Evolutionary conservation across 208 protist genomes (phyloP).

Genomic region (Vickermania ingenoplastis): DNA sequence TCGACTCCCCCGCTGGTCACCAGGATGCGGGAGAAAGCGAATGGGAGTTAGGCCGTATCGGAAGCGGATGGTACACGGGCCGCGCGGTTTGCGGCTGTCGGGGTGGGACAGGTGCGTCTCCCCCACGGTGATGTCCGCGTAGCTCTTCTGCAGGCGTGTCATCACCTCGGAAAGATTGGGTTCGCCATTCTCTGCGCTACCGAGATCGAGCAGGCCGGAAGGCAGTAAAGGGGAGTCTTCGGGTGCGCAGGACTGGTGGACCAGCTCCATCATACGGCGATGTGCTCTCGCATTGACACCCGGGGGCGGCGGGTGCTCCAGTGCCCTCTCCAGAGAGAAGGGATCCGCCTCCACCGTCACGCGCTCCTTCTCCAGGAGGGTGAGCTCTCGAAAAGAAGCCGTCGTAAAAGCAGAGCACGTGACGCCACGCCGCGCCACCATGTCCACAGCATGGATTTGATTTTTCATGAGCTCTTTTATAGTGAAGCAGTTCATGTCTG

Average conservation of each 20-base stretch:
- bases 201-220: slow-evolving; percentile 8
- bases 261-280: slow-evolving; percentile 75
- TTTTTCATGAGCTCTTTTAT: slow-evolving; percentile 70
- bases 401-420: slow-evolving; percentile 90
- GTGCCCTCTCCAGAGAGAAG: slow-evolving; percentile 44
- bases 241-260: slow-evolving; percentile 30
- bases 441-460: slow-evolving; percentile 49
- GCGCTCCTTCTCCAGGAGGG: slow-evolving; percentile 41
- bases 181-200: slow-evolving; percentile 12
- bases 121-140: background rate
- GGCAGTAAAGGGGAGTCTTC: slow-evolving; percentile 3
- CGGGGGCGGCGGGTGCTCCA: slow-evolving; percentile 12
- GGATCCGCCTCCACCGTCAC: slow-evolving; percentile 57
- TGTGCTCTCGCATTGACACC: slow-evolving; percentile 45
- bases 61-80: slow-evolving; percentile 20
- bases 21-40: slow-evolving; percentile 32
- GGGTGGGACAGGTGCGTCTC: background rate
- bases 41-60: slow-evolving; percentile 64
- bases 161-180: background rate
- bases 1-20: slow-evolving; percentile 22
- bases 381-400: slow-evolving; percentile 94
- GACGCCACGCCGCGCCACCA: slow-evolving; percentile 86
- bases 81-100: background rate
- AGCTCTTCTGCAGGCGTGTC: background rate
- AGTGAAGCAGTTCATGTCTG: slow-evolving; percentile 88